Base-by-base conservation (phyloP, 345 rosid genomes). In the Euphorbia pulcherrima region DNA sequence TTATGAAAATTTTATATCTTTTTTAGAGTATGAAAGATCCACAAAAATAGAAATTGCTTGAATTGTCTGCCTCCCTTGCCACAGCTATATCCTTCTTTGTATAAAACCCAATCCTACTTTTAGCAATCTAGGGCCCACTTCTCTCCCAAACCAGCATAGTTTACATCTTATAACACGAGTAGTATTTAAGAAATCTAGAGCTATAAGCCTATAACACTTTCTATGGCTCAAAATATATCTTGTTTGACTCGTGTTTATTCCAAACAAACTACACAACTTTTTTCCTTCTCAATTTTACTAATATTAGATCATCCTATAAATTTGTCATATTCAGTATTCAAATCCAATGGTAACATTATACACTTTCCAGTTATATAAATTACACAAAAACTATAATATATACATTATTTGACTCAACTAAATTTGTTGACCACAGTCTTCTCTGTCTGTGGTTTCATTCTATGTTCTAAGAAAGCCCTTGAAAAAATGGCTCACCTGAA, bases 331-430 rank as follows among this genome's bases (percentile, higher is more conserved):
- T 50, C 5, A 50, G 70, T 75, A 94, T 83, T 94, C 97, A 28
- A 92, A 72, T 58, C 93, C 97, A 1, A 95, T 92, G 62, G 90
- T 88, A 64, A 81, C 82, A 79, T 91, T 87, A 86, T 97, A 91
- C 17, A 83, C 72, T 73, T 84, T 88, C 99, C 97, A 91, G 72
- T 67, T 76, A 79, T 80, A 83, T 59, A 72, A 81, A 35, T 18
- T 37, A 68, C 75, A 76, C 46, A 72, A 44, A n/a, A 70, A 46
- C 77, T 70, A 69, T 87, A 77, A 74, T 86, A 77, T 60, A 62
- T 69, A 73, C 83, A 88, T 62, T 77, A 84, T 81, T 91, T 50
- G 97, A 91, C 77, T 94, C 97, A 1, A 87, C 66, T 20, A 92
- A 91, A 82, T 91, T 96, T 54, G 97, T 94, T 70, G 93, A 79